These are phyloP conservation scores for Sorghum bicolor DNA, from an alignment of 176 grass and related monocot species.

Conservation along the genomic window Sorghum_bicolor_NCBIv3 NC_012876.2:58587001-58587500, in stretches of 20 bases:
- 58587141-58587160: neutral
- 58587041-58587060: constrained; percentile 38
- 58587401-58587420: no score
- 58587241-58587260: neutral
- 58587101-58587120: neutral
- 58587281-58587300: neutral
- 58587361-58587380: neutral
- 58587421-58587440: no score
- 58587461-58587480: no score
- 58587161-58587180: neutral
- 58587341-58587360: neutral
- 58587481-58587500: no score
- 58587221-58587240: neutral
- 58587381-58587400: no score
- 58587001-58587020: constrained; percentile 28
- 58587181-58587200: neutral
- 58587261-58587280: neutral
- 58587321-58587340: neutral
- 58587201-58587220: constrained; percentile 9
- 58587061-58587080: constrained; percentile 1
- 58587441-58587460: no score
- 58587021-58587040: neutral
- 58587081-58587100: constrained; percentile 28
- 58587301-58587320: neutral
- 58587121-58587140: constrained; percentile 4